Evolutionary conservation across 768 basidiomycete genomes (phyloP), one percentile per base, ranked within the genome.

Genomic region (Phallus indusiatus): DNA sequence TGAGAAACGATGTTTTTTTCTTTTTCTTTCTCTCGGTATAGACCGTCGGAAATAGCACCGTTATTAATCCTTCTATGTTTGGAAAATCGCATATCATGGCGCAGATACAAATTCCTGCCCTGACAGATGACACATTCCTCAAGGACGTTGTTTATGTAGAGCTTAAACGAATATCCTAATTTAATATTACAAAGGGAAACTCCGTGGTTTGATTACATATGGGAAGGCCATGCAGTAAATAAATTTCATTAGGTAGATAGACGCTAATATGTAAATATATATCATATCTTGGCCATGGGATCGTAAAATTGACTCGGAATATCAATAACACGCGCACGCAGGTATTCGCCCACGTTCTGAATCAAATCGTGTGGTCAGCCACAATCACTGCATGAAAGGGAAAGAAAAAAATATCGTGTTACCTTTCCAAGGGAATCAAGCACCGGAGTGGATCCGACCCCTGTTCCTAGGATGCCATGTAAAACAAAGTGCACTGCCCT

Each of bases 31-130:
- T 5, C 1, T 4, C 24, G 37, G 8, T 49, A 14, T 62, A 96
- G 94, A 75, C 80, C 54, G 84, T 96, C 35, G 85, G 93, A 66
- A 78, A 79, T 10, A 89, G 88, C 1, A 74, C 79, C 3, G 80
- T 86, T n/a, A 71, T 98, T 63, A 99, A 99, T 67, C 94, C 96
- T 0, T 89, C 90, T 0, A 85, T 81, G 65, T 71, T 94, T 17
- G 64, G 67, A 20, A 65, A 70, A 50, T 52, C 56, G 24, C 42
- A 35, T 12, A 28, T 35, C 35, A 22, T 54, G 48, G 61, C 57
- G 12, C 48, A 36, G 34, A 35, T 59, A 24, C 50, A 59, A 21
- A 59, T 59, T 36, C 57, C 57, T 28, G 57, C 57, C 0, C 22
- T 33, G 16, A 21, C 55, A 17, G 55, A 35, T 16, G 22, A 47